Percentiles rank a stretch among this genome's conserved stretches.
These are phyloP conservation scores for Candolleomyces efflorescens DNA, from an alignment of 768 basidiomycete species.

Conservation along the genomic window DNA sequence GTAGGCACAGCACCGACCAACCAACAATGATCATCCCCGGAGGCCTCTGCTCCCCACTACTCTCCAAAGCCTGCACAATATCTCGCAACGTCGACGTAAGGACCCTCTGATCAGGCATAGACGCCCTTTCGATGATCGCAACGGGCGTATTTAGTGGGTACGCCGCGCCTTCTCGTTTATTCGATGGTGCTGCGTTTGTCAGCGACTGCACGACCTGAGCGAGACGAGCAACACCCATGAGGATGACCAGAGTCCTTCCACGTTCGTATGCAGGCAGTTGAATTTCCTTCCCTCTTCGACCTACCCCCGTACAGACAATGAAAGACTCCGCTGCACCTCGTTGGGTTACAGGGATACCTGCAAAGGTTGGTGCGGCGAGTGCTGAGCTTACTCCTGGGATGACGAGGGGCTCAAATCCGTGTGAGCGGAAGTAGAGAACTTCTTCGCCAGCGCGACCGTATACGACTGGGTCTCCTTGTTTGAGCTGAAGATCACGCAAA, in stretches of 20 bases:
- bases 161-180: slow-evolving; percentile 34
- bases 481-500: slow-evolving; percentile 49
- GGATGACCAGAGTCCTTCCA: slow-evolving; percentile 70
- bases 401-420: slow-evolving; percentile 79
- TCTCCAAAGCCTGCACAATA: slow-evolving; percentile 67
- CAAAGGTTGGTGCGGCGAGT: slow-evolving; percentile 84
- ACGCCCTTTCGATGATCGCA: slow-evolving; percentile 93
- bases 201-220: slow-evolving; percentile 66
- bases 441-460: slow-evolving; percentile 96
- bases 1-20: slow-evolving; percentile 81
- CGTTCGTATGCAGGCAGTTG: slow-evolving; percentile 86
- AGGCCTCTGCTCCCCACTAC: slow-evolving; percentile 80
- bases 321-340: slow-evolving; percentile 90
- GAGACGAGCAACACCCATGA: slow-evolving; percentile 95
- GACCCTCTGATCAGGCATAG: slow-evolving; percentile 87
- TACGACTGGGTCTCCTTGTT: slow-evolving; percentile 96
- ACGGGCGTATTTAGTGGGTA: slow-evolving; percentile 83
- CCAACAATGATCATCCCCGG: slow-evolving; percentile 97
- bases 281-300: slow-evolving; percentile 77
- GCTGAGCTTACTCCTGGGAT: slow-evolving; percentile 90
- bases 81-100: slow-evolving; percentile 72
- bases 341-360: slow-evolving; percentile 92
- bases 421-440: slow-evolving; percentile 83
- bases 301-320: slow-evolving; percentile 91
- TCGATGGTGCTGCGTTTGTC: slow-evolving; percentile 10